Conservation (phyloP, 805 yeast genomes). For the Jamesozyma spencerorum region DNA sequence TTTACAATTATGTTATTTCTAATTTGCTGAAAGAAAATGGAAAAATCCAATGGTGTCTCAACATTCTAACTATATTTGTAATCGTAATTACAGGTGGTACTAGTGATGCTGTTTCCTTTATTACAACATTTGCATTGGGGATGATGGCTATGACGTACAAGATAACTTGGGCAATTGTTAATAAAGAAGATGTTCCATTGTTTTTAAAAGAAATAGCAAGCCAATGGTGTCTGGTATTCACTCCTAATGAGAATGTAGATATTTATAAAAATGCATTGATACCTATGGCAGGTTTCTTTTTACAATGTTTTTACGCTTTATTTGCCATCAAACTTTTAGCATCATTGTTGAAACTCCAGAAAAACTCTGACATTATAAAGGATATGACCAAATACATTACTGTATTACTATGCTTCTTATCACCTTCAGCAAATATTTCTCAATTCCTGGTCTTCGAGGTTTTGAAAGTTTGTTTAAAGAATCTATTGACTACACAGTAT, state of each 20-base stretch:
- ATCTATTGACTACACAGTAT: constrained; percentile 6
- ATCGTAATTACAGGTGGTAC: constrained; percentile 1
- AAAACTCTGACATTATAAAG: constrained; percentile 4
- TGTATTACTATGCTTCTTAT: constrained; percentile 40
- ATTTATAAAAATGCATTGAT: constrained; percentile 27
- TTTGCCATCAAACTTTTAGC: constrained; percentile 28
- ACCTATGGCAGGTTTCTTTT: constrained; percentile 31
- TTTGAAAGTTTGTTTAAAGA: constrained; percentile 8
- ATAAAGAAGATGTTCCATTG: constrained; percentile 46
- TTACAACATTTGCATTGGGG: constrained; percentile 38
- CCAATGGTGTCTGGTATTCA: constrained; percentile 7
- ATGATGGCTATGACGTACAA: constrained; percentile 46
- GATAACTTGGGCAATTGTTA: constrained; percentile 40
- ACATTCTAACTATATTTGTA: constrained; percentile 32
- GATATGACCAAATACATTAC: constrained; percentile 25
- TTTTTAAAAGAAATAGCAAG: constrained; percentile 21
- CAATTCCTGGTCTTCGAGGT: constrained; percentile 35
- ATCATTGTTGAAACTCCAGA: constrained; percentile 8
- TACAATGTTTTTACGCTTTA: constrained; percentile 27
- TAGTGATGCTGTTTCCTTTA: constrained; percentile 31
- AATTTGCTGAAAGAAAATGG: constrained; percentile 32
- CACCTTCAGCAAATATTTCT: constrained; percentile 41
- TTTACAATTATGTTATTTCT: constrained; percentile 41
- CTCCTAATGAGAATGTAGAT: constrained; percentile 15
- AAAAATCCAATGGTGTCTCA: constrained; percentile 40